Percentiles rank a stretch among this genome's conserved stretches.
Conservation (phyloP, 768 basidiomycete species). For the Rhizopogon sp. region DNA sequence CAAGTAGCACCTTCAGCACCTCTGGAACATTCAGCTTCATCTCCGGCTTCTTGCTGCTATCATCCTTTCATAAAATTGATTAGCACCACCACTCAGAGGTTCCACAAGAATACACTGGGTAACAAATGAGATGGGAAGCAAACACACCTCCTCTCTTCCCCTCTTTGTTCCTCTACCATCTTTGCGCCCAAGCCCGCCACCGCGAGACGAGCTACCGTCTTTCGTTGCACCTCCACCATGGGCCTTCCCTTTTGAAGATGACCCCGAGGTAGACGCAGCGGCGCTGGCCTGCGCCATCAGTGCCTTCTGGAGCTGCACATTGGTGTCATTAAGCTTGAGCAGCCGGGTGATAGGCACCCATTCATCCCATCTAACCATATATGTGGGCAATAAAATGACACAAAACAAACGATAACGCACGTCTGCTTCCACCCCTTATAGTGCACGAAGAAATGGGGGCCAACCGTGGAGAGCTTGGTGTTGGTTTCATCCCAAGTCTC, state of each 20-base stretch:
- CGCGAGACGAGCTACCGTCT: conserved; percentile 25
- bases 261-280: conserved; percentile 32
- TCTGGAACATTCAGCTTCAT: conserved; percentile 91
- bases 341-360: conserved; percentile 84
- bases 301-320: conserved; percentile 71
- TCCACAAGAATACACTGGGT: not conserved
- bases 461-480: conserved; percentile 53
- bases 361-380: conserved; percentile 80
- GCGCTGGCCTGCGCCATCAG: conserved; percentile 46
- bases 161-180: conserved; percentile 68
- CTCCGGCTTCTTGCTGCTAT: conserved; percentile 74
- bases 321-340: conserved; percentile 80
- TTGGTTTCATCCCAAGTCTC: conserved; percentile 62
- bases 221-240: conserved; percentile 12
- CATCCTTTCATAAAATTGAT: conserved; percentile 47
- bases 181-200: conserved; percentile 37
- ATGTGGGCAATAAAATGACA: not conserved
- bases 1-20: conserved; percentile 79
- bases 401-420: conserved; percentile 37
- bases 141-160: conserved; percentile 66
- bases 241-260: conserved; percentile 21
- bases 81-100: not conserved
- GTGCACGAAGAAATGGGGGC: conserved; percentile 91
- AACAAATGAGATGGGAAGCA: not conserved
- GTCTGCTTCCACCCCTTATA: conserved; percentile 99